A percentile compares a stretch with the other conserved stretches of the same genome.
Evolutionary conservation across 208 protist species (phyloP).

Genomic region (Naegleria fowleri): DNA sequence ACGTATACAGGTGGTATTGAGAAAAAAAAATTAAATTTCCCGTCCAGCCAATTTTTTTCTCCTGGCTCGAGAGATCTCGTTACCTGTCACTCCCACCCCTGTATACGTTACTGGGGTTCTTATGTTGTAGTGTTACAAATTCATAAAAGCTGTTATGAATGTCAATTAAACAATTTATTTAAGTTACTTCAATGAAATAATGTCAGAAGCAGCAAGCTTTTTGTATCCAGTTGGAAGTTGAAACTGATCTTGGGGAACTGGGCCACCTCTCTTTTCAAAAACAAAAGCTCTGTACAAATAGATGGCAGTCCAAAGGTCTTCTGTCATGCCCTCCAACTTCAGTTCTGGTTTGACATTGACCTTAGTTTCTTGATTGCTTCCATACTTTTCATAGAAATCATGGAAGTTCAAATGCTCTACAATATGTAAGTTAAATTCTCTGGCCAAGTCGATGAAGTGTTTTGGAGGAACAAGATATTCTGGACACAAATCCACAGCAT

Average conservation of each 20-base stretch:
- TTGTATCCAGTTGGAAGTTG: neutral
- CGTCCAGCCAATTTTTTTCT: no score
- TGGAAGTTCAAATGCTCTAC: constrained; percentile 2
- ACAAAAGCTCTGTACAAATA: constrained; percentile 22
- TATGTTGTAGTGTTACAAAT: no score
- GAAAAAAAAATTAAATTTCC: no score
- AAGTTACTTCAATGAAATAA: neutral
- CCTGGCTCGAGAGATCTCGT: no score
- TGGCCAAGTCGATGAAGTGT: neutral
- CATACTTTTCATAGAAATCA: constrained; percentile 24
- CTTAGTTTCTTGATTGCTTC: neutral
- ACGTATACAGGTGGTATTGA: no score
- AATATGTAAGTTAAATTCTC: neutral
- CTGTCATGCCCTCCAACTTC: neutral
- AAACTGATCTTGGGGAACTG: neutral
- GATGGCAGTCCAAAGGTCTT: constrained; percentile 19
- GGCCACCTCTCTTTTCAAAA: neutral
- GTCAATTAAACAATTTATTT: no score
- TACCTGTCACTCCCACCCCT: no score
- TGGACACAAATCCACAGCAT: constrained; percentile 15
- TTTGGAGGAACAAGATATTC: constrained; percentile 23
- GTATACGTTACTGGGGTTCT: no score
- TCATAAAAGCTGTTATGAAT: no score
- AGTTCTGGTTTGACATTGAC: neutral
- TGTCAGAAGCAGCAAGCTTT: neutral